phyloP scores from a whole-genome alignment of 495 filamentous ascomycete species.

The Tricharina praecox region DNA sequence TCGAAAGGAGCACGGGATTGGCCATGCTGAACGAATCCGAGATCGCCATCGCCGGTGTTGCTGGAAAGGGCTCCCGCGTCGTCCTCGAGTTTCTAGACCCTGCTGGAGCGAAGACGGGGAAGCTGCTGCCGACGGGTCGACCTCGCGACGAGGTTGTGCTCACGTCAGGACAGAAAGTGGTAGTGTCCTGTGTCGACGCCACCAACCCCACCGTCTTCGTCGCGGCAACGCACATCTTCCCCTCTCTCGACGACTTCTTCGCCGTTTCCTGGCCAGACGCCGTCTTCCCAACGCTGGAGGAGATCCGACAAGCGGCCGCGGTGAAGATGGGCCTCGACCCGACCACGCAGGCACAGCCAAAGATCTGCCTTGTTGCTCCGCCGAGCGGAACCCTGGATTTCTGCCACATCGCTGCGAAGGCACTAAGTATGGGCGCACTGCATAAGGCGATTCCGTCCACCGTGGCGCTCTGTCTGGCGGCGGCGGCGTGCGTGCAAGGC shows the following conservation, averaged over 20 bases:
- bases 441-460: slow-evolving; percentile 50
- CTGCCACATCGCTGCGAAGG: slow-evolving; percentile 33
- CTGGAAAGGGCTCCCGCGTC: slow-evolving; percentile 40
- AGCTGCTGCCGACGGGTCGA: slow-evolving; percentile 46
- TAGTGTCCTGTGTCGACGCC: slow-evolving; percentile 45
- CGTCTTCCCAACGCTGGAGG: slow-evolving; percentile 39
- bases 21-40: slow-evolving; percentile 34
- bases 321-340: slow-evolving; percentile 44
- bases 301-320: slow-evolving; percentile 43
- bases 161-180: slow-evolving; percentile 28
- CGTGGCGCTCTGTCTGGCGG: slow-evolving; percentile 42
- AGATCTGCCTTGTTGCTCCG: slow-evolving; percentile 40
- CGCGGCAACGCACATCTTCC: slow-evolving; percentile 38
- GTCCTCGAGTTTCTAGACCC: slow-evolving; percentile 48
- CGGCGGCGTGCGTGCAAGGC: slow-evolving; percentile 36
- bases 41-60: slow-evolving; percentile 52
- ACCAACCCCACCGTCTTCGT: slow-evolving; percentile 53
- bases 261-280: not conserved
- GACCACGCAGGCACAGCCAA: slow-evolving; percentile 30
- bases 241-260: slow-evolving; percentile 2
- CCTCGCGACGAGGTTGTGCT: slow-evolving; percentile 35
- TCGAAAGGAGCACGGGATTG: not conserved
- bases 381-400: slow-evolving; percentile 13
- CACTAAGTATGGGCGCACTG: slow-evolving; percentile 39
- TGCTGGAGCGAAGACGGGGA: slow-evolving; percentile 50